Conservation (phyloP, 345 rosid species). For the Euphorbia pulcherrima region DNA sequence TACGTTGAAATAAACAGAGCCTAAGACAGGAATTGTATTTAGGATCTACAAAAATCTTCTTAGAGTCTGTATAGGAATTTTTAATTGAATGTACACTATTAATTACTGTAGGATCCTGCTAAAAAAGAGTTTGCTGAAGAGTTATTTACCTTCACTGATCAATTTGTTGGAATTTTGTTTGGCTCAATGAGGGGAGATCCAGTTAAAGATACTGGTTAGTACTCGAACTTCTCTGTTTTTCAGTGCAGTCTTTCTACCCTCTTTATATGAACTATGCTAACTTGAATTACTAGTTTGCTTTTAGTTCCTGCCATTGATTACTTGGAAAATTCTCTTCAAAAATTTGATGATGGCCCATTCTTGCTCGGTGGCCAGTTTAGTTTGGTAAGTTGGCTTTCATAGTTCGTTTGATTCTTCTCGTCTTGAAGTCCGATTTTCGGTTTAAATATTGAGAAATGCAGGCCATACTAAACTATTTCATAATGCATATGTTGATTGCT, state of each 20-base stretch:
- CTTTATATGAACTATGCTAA: slow-evolving; percentile 2
- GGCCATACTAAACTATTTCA: neutral
- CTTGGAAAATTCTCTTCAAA: slow-evolving; percentile 60
- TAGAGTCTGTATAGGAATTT: neutral
- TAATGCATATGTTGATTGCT: neutral
- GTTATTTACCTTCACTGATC: slow-evolving; percentile 50
- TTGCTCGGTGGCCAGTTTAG: slow-evolving; percentile 80
- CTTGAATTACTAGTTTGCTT: slow-evolving; percentile 12
- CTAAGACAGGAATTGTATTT: too few relatives aligned
- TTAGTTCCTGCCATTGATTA: slow-evolving; percentile 67
- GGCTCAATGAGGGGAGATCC: slow-evolving; percentile 65
- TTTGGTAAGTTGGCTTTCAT: slow-evolving; percentile 40
- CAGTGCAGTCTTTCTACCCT: neutral
- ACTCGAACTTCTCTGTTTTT: neutral
- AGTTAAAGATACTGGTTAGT: slow-evolving; percentile 49
- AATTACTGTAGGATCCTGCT: slow-evolving; percentile 58
- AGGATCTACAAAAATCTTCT: neutral
- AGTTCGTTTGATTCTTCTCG: neutral
- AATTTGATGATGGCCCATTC: slow-evolving; percentile 80
- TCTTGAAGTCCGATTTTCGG: neutral
- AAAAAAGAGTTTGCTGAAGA: slow-evolving; percentile 60
- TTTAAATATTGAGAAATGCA: neutral
- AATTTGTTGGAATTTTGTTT: slow-evolving; percentile 37
- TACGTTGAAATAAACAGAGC: too few relatives aligned
- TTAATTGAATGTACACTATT: slow-evolving; percentile 13